Base-by-base conservation (phyloP, 257 asterid species). In the Knoxia roxburghii region DNA sequence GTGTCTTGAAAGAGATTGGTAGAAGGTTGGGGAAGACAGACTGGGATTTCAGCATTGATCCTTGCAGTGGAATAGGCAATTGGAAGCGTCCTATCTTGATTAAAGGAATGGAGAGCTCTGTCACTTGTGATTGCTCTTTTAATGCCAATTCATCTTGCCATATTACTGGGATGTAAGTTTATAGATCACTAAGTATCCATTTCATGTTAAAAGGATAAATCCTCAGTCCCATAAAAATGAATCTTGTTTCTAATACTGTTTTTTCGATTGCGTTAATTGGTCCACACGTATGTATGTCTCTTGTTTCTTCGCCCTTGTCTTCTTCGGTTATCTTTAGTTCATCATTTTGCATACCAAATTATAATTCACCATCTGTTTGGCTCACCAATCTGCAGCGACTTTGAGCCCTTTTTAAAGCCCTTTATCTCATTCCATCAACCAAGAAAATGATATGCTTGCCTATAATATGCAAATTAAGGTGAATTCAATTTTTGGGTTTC, bases 11-110 rank as follows among this genome's bases (percentile, higher is more conserved):
- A 66, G 87, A 81, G 76, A 86, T 92, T 56, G 89, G 78, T 17
- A 79, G 57, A 72, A 76, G 80, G 65, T 33, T 92, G 73, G 95
- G 96, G 75, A 89, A 87, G 58, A 84, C 21, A 27, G 98, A 89
- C 73, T 92, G 98, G 97, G 84, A 89, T 68, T 87, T 89, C 63
- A 75, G 73, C 76, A 76, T 52, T 57, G 96, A 92, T 77, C 93
- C 95, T 4, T 92, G 97, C 75, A 82, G 87, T 73, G 86, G 84
- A 23, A 80, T 70, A 65, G 97, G 88, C 57, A 89, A 80, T 71
- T 92, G 97, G 98, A 92, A 85, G 68, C 29, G 78, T 65, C 88
- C 93, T 11, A 39, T 78, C 69, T 43, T 69, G 10, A 65, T 40
- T 5, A 87, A 89, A 81, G 91, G 95, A 32, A 29, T 83, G 68